Conservation (phyloP, 2,329 filamentous ascomycete species). For the Arthrobotrys musiformis region DNA sequence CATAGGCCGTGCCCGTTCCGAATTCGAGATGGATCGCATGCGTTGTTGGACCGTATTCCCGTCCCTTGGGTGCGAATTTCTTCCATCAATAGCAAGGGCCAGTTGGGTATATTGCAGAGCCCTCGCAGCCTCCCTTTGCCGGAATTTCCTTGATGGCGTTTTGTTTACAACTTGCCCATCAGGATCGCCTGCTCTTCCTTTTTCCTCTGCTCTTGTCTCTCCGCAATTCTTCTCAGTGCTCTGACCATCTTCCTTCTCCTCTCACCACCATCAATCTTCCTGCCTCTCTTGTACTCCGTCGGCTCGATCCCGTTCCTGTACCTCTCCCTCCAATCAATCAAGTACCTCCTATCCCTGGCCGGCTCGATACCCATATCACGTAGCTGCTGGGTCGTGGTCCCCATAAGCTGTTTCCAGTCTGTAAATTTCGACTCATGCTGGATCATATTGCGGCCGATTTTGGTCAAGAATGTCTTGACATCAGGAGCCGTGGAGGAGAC, state of each 20-base stretch:
- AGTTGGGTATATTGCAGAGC: not conserved
- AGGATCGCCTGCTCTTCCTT: constrained; percentile 47
- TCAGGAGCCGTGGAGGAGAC: constrained; percentile 71
- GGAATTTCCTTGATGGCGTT: not conserved
- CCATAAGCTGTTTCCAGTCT: constrained; percentile 90
- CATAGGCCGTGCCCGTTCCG: not conserved
- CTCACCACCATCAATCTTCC: constrained; percentile 97
- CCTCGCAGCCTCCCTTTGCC: not conserved
- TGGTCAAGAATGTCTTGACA: constrained; percentile 82
- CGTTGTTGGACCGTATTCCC: not conserved
- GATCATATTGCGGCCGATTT: constrained; percentile 88
- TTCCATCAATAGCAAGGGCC: not conserved
- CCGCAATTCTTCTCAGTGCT: constrained; percentile 83
- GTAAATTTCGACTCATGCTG: constrained; percentile 87
- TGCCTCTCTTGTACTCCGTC: constrained; percentile 80
- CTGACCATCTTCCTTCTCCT: constrained; percentile 84
- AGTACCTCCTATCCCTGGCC: constrained; percentile 80
- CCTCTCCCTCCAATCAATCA: constrained; percentile 86
- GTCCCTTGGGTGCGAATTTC: not conserved
- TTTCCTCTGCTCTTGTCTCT: constrained; percentile 76
- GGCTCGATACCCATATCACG: constrained; percentile 87
- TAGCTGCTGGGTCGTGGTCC: constrained; percentile 79
- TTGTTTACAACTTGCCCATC: constrained; percentile 21
- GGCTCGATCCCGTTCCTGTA: constrained; percentile 75
- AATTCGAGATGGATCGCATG: no score